Conservation (phyloP, 805 yeast species). For the Lipomyces oligophaga region DNA sequence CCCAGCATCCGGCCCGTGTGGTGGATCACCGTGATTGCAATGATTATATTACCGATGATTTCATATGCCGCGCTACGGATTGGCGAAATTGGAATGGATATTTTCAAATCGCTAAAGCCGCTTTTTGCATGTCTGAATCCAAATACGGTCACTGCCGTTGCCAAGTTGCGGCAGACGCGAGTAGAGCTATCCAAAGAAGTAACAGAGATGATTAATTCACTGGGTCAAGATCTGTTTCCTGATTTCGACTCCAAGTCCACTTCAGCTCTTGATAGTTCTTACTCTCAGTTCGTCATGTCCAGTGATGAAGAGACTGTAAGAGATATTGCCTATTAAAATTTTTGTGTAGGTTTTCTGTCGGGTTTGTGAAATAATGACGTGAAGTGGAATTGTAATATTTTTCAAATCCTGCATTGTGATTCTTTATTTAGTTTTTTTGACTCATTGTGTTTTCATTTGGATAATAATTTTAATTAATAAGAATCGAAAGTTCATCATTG, state of each 20-base stretch:
- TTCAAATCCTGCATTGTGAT: too few relatives aligned
- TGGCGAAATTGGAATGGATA: constrained; percentile 92
- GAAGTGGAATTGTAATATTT: too few relatives aligned
- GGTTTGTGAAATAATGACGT: too few relatives aligned
- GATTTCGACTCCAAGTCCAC: constrained; percentile 54
- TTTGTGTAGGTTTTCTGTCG: too few relatives aligned
- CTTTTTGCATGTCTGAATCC: constrained; percentile 49
- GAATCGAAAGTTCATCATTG: too few relatives aligned
- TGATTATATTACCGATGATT: constrained; percentile 61
- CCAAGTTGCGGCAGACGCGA: constrained; percentile 58
- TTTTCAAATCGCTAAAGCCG: constrained; percentile 78
- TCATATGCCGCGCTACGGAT: constrained; percentile 87
- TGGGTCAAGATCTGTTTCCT: constrained; percentile 82
- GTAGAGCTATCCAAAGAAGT: constrained; percentile 63
- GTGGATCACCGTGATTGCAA: constrained; percentile 48
- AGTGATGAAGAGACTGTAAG: not conserved
- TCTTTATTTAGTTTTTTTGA: too few relatives aligned
- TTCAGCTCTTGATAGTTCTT: not conserved
- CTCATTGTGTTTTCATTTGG: too few relatives aligned
- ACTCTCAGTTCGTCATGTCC: not conserved
- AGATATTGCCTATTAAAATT: not conserved
- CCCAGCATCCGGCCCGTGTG: constrained; percentile 29
- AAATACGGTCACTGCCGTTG: constrained; percentile 41
- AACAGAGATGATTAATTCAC: constrained; percentile 70
- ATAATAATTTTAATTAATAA: too few relatives aligned